Evolutionary conservation across 768 basidiomycete species (phyloP).

Genomic region (Pholiota molesta): DNA sequence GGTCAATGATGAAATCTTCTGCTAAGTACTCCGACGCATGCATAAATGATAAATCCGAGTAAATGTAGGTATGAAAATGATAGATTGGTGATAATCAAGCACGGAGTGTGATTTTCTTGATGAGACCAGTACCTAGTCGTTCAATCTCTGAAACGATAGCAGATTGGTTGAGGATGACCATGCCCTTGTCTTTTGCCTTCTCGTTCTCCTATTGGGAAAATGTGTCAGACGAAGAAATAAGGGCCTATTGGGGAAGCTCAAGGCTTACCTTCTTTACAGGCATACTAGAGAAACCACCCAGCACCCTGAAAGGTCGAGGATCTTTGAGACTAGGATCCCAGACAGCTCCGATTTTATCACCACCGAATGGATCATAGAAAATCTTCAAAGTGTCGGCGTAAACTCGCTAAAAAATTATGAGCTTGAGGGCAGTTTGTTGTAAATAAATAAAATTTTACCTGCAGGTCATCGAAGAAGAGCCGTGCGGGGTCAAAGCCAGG

Average conservation of each 20-base stretch:
- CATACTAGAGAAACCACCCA: conserved; percentile 77
- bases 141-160: conserved; percentile 76
- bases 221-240: neutral
- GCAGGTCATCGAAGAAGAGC: conserved; percentile 68
- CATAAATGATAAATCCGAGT: no score
- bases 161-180: conserved; percentile 67
- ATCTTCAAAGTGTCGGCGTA: conserved; percentile 80
- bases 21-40: no score
- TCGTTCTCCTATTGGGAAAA: conserved; percentile 34
- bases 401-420: conserved; percentile 48
- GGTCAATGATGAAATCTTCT: no score
- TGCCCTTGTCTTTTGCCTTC: conserved; percentile 56
- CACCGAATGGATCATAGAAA: conserved; percentile 86
- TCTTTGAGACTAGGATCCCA: conserved; percentile 80
- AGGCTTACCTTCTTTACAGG: conserved; percentile 50
- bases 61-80: neutral
- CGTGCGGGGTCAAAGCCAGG: conserved; percentile 84
- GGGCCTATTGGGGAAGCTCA: neutral
- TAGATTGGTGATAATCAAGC: neutral
- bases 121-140: conserved; percentile 70
- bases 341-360: conserved; percentile 75
- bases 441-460: conserved; percentile 48
- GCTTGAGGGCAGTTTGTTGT: conserved; percentile 1
- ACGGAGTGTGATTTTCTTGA: conserved; percentile 49
- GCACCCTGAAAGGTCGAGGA: conserved; percentile 73